Evolutionary conservation across 352 stramenopile genomes (phyloP), one percentile per base, ranked within the genome.

Genomic region (Phytophthora megakarya): DNA sequence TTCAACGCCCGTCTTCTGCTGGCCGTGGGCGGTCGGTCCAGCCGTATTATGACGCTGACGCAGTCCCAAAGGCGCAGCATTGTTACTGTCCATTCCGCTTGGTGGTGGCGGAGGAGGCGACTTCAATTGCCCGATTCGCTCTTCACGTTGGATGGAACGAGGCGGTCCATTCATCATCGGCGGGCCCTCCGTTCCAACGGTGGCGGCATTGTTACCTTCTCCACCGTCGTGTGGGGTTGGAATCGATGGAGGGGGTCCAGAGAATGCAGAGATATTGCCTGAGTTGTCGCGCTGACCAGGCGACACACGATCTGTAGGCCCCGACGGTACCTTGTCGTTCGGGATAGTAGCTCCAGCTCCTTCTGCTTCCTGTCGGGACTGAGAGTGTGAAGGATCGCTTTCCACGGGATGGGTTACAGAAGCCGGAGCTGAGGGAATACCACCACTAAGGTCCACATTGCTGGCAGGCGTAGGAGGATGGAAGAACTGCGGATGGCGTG

Each of bases 401-500:
- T 65, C 23, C 33, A 49, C 18, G 16, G 28, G n/a, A 33, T 30
- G 16, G 22, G 23, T 22, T 53, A 49, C 18, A 3, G 45, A 28
- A 37, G 46, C 18, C 13, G 52, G 16, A 32, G 49, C 46, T 10
- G 59, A 6, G 21, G 54, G 13, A 19, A 38, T 47, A 46, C 42
- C 37, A 39, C 39, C 45, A 43, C 40, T 55, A 35, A 52, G 25
- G 25, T 72, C 47, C 10, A 54, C 43, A 13, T 43, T 66, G 33
- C 22, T 65, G 30, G 48, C 53, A 67, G 57, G 51, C 13, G 56
- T 33, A 37, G 59, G 49, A 2, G 61, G 56, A 18, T 78, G 62
- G 38, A 75, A 65, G 28, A 80, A 77, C 16, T 80, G 72, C 9
- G 65, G 54, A 50, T 72, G 68, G 11, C 58, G 64, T 3, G 56